Evolutionary conservation across 495 filamentous ascomycete species (phyloP).

Genomic region (Penicillium maclennaniae): DNA sequence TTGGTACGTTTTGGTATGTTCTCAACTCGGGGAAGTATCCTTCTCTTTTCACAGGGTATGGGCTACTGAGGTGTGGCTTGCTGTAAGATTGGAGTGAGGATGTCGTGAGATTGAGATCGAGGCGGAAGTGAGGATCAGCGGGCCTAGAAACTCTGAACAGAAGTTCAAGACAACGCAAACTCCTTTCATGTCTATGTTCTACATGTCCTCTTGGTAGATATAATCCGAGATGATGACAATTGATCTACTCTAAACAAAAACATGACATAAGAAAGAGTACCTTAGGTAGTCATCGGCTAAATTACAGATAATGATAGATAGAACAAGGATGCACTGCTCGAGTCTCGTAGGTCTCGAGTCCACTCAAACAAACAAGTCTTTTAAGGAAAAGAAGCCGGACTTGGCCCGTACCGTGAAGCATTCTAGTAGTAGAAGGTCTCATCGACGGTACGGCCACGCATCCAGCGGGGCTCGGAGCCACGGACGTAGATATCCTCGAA

Average conservation of each 20-base stretch:
- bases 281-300: conserved; percentile 31
- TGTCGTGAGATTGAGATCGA: not conserved
- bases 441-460: conserved; percentile 85
- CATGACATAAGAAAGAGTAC: conserved; percentile 16
- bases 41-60: not conserved
- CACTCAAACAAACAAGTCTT: conserved; percentile 13
- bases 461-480: conserved; percentile 83
- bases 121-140: not conserved
- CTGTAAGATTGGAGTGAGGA: not conserved
- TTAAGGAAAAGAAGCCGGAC: conserved; percentile 6
- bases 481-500: conserved; percentile 97
- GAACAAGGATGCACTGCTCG: conserved; percentile 17
- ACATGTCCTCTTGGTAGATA: not conserved
- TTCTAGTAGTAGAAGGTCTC: conserved; percentile 86
- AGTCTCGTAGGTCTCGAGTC: conserved; percentile 3
- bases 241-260: conserved; percentile 28
- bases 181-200: not conserved
- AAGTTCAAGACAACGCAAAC: not conserved
- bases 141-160: not conserved
- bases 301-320: conserved; percentile 33
- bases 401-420: conserved; percentile 2
- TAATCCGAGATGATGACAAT: conserved; percentile 15
- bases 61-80: not conserved
- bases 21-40: not conserved
- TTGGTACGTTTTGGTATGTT: not conserved